Base-by-base conservation (phyloP, 2,329 filamentous ascomycete genomes). In the Talaromyces sp. region DNA sequence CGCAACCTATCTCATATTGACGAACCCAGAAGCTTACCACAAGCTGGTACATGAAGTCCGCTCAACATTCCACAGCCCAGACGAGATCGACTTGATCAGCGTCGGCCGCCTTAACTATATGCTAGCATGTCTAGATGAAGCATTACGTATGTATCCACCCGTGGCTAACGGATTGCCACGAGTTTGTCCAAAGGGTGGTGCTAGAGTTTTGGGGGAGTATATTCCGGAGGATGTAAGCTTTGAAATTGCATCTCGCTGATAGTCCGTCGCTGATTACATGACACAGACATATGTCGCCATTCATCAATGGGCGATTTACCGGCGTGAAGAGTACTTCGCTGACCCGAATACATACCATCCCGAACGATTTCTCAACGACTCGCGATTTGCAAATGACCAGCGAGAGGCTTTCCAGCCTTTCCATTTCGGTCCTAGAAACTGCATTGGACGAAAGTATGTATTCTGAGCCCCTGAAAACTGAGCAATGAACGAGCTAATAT, bases 371-470 rank as follows among this genome's bases (percentile, higher is more conserved):
- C 22, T 70, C 3, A 39, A 33, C 6, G 56, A 64, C 27, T 35
- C 70, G 5, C 72, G 72, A 3, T 85, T 81, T 67, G 68, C 68
- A 0, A 63, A 69, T 19, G 84, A 86, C 67, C 76, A 77, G 27
- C 73, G 74, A 45, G 80, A 81, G 0, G 78, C 76, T 0, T 75
- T 83, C 49, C 81, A 84, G 69, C 81, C 84, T 0, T 85, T 86
- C 65, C 78, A 78, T 2, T 61, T 81, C 2, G 83, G 84, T 0
- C 79, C 83, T 6, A 73, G 83, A 3, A 83, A 84, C 54, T 85
- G 83, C 65, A 75, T 85, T 27, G 84, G 83, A 1, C 76, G 76
- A 66, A 84, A 84, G 81, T 82, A 72, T 72, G 81, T 74, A 8
- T 13, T 15, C 3, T 3, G 2, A 11, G 17, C 31, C 10, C 19